Evolutionary conservation across 352 stramenopile genomes (phyloP).

Genomic region (Phytopythium litorale): DNA sequence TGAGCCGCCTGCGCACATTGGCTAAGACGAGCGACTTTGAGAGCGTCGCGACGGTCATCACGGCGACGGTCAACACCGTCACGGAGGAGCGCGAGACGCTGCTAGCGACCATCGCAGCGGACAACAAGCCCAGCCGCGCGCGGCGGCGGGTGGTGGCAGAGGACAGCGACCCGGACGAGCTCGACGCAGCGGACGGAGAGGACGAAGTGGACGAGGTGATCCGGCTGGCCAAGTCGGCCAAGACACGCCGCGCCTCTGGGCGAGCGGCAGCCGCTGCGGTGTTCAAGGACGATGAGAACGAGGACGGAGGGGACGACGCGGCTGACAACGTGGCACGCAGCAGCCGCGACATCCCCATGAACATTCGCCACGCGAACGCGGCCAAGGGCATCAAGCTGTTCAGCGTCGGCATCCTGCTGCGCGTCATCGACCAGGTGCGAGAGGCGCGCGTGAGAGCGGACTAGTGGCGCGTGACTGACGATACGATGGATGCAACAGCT

Average conservation of each 20-base stretch:
- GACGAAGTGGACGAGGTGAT: conserved; percentile 25
- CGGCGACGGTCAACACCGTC: conserved; percentile 18
- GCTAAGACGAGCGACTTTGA: conserved; percentile 16
- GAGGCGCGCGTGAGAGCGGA: background rate
- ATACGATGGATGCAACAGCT: conserved; percentile 23
- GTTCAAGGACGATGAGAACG: background rate
- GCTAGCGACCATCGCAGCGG: conserved; percentile 7
- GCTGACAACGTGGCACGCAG: conserved; percentile 10
- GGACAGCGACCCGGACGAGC: conserved; percentile 14
- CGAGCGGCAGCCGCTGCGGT: conserved; percentile 7
- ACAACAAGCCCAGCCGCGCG: background rate
- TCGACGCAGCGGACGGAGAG: conserved; percentile 7
- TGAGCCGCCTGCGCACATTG: conserved; percentile 14
- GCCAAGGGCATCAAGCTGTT: conserved; percentile 55
- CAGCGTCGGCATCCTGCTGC: conserved; percentile 52
- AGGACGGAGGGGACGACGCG: conserved; percentile 15
- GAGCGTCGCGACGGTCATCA: conserved; percentile 14
- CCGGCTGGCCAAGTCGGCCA: conserved; percentile 39
- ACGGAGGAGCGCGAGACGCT: conserved; percentile 22
- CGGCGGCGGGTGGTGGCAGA: background rate
- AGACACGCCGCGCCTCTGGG: conserved; percentile 31
- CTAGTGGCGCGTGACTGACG: background rate
- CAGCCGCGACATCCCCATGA: conserved; percentile 41
- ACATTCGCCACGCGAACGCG: conserved; percentile 37
- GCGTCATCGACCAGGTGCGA: conserved; percentile 48